Conservation (phyloP, 441 rosid genomes). For the Jatropha multifida region DNA sequence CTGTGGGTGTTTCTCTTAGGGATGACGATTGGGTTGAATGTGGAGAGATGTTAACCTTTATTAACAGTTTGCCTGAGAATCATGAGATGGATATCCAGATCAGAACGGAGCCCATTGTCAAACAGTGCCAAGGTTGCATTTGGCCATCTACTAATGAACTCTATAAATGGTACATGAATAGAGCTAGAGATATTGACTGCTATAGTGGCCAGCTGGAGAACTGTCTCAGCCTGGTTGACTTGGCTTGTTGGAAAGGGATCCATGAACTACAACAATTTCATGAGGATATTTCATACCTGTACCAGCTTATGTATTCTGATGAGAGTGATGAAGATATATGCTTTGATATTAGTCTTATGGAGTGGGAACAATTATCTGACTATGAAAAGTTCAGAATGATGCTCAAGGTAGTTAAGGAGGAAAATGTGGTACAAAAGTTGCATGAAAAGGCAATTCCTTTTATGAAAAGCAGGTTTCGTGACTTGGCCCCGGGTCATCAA, state of each 20-base stretch:
- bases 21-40: constrained; percentile 99
- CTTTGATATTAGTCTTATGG: constrained; percentile 60
- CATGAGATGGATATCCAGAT: constrained; percentile 46
- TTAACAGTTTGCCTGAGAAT: constrained; percentile 55
- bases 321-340: constrained; percentile 51
- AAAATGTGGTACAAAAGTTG: constrained; percentile 63
- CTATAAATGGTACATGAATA: constrained; percentile 73
- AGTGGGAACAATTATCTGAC: constrained; percentile 84
- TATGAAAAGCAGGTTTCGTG: constrained; percentile 51
- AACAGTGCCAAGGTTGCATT: constrained; percentile 48
- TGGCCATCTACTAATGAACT: constrained; percentile 85
- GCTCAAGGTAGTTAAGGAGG: constrained; percentile 68
- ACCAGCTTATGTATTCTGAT: constrained; percentile 71
- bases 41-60: constrained; percentile 65
- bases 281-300: constrained; percentile 75
- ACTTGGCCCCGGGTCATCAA: constrained; percentile 25
- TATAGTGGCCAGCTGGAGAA: constrained; percentile 93
- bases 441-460: constrained; percentile 75
- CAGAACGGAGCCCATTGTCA: constrained; percentile 81
- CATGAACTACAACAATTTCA: constrained; percentile 66
- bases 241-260: constrained; percentile 80
- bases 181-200: constrained; percentile 88
- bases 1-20: constrained; percentile 66
- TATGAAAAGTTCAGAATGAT: constrained; percentile 83
- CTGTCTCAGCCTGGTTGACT: constrained; percentile 72